A percentile compares a stretch with the other conserved stretches of the same genome.
Evolutionary conservation across 176 grass and related monocot genomes (phyloP).

Genomic region (Pontederia crassipes): DNA sequence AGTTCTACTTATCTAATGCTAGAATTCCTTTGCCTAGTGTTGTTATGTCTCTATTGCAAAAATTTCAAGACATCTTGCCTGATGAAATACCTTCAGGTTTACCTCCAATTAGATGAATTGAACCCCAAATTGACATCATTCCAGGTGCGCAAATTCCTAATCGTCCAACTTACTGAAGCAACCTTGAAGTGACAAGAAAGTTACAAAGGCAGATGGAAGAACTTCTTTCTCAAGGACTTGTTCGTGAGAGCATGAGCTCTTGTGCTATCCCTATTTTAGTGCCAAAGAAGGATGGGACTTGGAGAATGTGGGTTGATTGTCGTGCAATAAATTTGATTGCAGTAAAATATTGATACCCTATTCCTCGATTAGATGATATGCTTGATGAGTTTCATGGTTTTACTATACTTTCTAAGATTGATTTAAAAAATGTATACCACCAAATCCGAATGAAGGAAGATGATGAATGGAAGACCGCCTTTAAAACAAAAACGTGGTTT

Average conservation of each 20-base stretch:
- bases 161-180: neutral
- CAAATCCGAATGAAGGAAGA: neutral
- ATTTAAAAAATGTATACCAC: neutral
- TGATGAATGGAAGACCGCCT: neutral
- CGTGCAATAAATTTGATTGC: neutral
- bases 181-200: neutral
- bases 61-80: neutral
- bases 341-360: neutral
- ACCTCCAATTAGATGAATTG: constrained; percentile 1
- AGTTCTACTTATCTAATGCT: no score
- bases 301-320: neutral
- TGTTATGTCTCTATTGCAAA: neutral
- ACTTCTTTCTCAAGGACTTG: neutral
- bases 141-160: neutral
- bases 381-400: neutral
- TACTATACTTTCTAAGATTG: neutral
- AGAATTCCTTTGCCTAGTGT: no score
- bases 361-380: neutral
- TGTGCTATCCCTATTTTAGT: neutral
- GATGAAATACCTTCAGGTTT: neutral
- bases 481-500: neutral
- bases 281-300: neutral
- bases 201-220: constrained; percentile 2
- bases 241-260: neutral
- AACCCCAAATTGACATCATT: constrained; percentile 2